Conservation (phyloP, 1,284 basidiomycete species). For the Malassezia vespertilionis region DNA sequence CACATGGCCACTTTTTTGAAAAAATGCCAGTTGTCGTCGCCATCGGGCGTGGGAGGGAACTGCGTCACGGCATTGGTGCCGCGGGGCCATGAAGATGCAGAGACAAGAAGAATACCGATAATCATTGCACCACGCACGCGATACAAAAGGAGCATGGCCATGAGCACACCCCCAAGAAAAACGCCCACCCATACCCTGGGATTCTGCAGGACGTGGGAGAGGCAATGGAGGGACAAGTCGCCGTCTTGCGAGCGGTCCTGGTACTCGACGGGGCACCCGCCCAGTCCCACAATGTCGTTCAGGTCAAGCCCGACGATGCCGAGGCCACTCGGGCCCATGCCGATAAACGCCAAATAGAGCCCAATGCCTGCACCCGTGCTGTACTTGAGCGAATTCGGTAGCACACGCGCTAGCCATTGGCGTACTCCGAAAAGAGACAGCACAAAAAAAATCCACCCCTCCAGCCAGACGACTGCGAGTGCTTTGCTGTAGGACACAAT, state of each 20-base stretch:
- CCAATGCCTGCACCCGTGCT: slow-evolving; percentile 78
- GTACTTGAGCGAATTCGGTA: slow-evolving; percentile 74
- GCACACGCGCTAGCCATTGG: slow-evolving; percentile 76
- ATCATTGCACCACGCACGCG: slow-evolving; percentile 73
- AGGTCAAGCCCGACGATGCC: slow-evolving; percentile 66
- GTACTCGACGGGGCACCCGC: slow-evolving; percentile 55
- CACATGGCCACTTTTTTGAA: slow-evolving; percentile 79
- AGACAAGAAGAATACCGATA: slow-evolving; percentile 67
- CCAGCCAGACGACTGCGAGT: slow-evolving; percentile 63
- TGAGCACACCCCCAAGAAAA: slow-evolving; percentile 65
- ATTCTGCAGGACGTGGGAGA: slow-evolving; percentile 58
- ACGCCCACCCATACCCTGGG: slow-evolving; percentile 81
- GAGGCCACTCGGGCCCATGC: slow-evolving; percentile 58
- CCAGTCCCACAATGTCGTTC: slow-evolving; percentile 65
- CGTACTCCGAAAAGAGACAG: slow-evolving; percentile 73
- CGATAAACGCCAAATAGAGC: slow-evolving; percentile 56
- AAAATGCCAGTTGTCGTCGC: slow-evolving; percentile 66
- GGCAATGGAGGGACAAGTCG: slow-evolving; percentile 55
- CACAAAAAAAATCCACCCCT: slow-evolving; percentile 70
- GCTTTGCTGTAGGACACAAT: slow-evolving; percentile 68
- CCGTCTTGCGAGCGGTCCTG: slow-evolving; percentile 21
- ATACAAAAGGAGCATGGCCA: slow-evolving; percentile 61
- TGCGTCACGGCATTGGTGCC: slow-evolving; percentile 66
- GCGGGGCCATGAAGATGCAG: slow-evolving; percentile 77
- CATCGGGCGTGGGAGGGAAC: slow-evolving; percentile 63